Percentiles rank a stretch among this genome's conserved stretches.
Conservation (phyloP, 129 eudicot genomes). For the Arctium lappa region DNA sequence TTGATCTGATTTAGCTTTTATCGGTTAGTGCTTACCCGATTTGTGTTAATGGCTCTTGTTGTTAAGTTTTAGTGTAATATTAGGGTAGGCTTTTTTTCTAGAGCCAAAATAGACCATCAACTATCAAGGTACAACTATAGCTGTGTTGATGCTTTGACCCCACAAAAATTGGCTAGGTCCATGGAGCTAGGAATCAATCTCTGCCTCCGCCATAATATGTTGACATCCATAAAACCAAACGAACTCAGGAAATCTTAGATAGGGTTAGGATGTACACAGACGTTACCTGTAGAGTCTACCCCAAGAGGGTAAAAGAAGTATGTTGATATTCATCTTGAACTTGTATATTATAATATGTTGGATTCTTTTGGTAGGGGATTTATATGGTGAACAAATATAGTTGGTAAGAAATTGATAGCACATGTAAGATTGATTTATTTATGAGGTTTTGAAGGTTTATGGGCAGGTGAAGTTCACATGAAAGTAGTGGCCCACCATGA, state of each 20-base stretch:
- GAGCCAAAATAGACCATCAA: not conserved
- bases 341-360: not conserved
- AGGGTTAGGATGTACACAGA: not conserved
- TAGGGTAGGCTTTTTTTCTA: not conserved
- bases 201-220: not conserved
- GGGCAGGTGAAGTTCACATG: constrained; percentile 36
- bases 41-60: not conserved
- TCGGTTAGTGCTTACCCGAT: not conserved
- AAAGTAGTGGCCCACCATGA: constrained; percentile 39
- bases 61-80: not conserved
- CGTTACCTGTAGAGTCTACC: not conserved
- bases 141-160: not conserved
- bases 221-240: not conserved
- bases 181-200: not conserved
- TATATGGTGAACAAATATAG: not conserved
- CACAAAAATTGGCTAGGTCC: not conserved
- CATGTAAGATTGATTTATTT: not conserved
- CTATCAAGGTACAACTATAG: not conserved
- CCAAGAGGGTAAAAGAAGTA: too few species aligned
- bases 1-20: not conserved
- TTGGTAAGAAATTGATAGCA: not conserved
- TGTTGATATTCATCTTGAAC: not conserved
- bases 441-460: not conserved
- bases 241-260: not conserved
- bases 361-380: not conserved